phyloP scores from a whole-genome alignment of 305 asterid genomes.

The Solanum hybrid region DNA sequence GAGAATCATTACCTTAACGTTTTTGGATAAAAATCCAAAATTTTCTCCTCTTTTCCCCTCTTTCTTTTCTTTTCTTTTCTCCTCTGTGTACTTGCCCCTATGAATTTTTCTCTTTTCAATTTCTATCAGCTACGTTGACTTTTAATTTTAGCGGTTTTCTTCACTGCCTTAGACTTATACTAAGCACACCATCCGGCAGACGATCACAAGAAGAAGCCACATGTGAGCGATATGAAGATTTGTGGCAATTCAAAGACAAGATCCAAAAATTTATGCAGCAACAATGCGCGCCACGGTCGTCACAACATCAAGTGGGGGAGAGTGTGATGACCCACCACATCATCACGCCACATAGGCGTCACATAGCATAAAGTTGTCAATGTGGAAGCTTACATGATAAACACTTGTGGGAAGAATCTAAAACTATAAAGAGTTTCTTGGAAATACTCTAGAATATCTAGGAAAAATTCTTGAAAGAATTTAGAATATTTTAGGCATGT shows the following conservation, averaged over 20 bases:
- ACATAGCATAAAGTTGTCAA: background rate
- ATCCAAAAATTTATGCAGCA: no score
- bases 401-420: background rate
- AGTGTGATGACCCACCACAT: background rate
- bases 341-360: background rate
- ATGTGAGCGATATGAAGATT: background rate
- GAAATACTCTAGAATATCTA: background rate
- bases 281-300: background rate
- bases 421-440: background rate
- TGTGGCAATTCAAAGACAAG: background rate
- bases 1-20: background rate
- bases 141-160: background rate
- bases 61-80: background rate
- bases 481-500: background rate
- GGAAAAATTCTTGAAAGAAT: background rate
- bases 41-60: background rate
- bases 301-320: background rate
- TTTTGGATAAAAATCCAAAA: background rate
- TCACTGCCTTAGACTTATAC: background rate
- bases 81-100: background rate
- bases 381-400: background rate
- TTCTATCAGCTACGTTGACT: background rate
- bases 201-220: background rate
- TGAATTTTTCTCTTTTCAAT: no score
- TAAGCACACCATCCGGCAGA: background rate